These are phyloP conservation scores for Candida ficus DNA, from an alignment of 805 yeast species.

Conservation along the genomic window DNA sequence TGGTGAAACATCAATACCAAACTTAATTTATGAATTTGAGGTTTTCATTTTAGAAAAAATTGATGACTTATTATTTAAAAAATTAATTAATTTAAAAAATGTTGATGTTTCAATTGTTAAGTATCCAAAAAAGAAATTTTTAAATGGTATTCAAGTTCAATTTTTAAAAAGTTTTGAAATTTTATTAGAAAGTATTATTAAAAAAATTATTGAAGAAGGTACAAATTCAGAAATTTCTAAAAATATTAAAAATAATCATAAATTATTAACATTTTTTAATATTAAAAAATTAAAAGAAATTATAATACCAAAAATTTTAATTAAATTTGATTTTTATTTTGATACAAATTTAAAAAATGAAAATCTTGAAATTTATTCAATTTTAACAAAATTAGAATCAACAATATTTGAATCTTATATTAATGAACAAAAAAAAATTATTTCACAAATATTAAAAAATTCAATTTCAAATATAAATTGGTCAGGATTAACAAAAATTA, in stretches of 20 bases:
- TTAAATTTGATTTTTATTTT: conserved; percentile 46
- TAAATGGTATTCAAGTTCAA: conserved; percentile 36
- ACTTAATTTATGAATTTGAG: conserved; percentile 30
- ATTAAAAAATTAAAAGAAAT: conserved; percentile 40
- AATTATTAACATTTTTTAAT: conserved; percentile 50
- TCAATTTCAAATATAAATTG: conserved; percentile 40
- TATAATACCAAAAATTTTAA: conserved; percentile 44
- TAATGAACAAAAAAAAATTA: conserved; percentile 39
- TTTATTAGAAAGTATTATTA: conserved; percentile 37
- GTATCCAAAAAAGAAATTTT: conserved; percentile 31
- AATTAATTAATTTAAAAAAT: conserved; percentile 28
- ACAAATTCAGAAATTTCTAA: conserved; percentile 16
- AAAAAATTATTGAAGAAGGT: conserved; percentile 36
- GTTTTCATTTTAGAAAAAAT: conserved; percentile 28
- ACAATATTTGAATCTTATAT: conserved; percentile 51
- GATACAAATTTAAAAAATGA: conserved; percentile 39
- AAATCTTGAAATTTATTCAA: conserved; percentile 38
- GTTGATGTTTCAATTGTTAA: conserved; percentile 31
- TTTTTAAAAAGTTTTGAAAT: conserved; percentile 41
- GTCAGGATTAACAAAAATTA: conserved; percentile 30
- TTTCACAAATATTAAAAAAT: conserved; percentile 32
- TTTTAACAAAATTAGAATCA: conserved; percentile 44
- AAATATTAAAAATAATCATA: conserved; percentile 36
- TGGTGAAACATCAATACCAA: conserved; percentile 35
- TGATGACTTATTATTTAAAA: conserved; percentile 30